These are phyloP conservation scores for Alternaria sp. DNA, from an alignment of 2,329 filamentous ascomycete genomes.

Conservation along the genomic window DNA sequence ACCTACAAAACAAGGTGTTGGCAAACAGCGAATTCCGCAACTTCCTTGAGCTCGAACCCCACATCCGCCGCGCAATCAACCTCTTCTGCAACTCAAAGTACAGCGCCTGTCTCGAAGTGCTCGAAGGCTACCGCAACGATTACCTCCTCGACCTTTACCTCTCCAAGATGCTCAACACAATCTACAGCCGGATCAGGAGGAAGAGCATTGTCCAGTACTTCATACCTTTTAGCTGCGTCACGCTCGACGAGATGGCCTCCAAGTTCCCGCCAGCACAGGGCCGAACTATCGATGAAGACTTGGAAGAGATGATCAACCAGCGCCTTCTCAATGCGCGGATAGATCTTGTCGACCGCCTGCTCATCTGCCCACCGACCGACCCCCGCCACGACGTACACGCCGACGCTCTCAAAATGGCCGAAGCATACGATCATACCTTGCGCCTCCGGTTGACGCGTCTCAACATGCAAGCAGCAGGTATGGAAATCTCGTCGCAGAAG, in stretches of 20 bases:
- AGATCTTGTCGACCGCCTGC: constrained; percentile 79
- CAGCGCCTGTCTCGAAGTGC: constrained; percentile 78
- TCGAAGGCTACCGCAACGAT: constrained; percentile 82
- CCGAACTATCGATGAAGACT: constrained; percentile 69
- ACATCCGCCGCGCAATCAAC: constrained; percentile 87
- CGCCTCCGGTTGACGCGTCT: constrained; percentile 79
- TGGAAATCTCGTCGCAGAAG: constrained; percentile 65
- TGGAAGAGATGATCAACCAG: constrained; percentile 77
- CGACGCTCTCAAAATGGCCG: constrained; percentile 70
- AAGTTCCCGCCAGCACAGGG: constrained; percentile 70
- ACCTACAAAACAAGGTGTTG: constrained; percentile 77
- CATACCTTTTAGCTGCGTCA: constrained; percentile 86
- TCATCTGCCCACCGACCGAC: constrained; percentile 74
- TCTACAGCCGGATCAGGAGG: constrained; percentile 79
- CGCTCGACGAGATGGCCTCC: constrained; percentile 75
- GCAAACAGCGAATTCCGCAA: constrained; percentile 85
- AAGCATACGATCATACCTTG: constrained; percentile 75
- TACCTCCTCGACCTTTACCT: constrained; percentile 92
- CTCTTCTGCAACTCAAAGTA: constrained; percentile 93
- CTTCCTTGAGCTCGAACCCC: constrained; percentile 91
- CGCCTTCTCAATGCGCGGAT: constrained; percentile 78
- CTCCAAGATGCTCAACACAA: constrained; percentile 70
- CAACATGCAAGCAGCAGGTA: constrained; percentile 74
- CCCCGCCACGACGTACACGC: constrained; percentile 73
- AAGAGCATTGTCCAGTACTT: constrained; percentile 96